Evolutionary conservation across 225 moss, liverwort and hornwort genomes (phyloP), one percentile per base, ranked within the genome.

Genomic region (Neckera pumila): DNA sequence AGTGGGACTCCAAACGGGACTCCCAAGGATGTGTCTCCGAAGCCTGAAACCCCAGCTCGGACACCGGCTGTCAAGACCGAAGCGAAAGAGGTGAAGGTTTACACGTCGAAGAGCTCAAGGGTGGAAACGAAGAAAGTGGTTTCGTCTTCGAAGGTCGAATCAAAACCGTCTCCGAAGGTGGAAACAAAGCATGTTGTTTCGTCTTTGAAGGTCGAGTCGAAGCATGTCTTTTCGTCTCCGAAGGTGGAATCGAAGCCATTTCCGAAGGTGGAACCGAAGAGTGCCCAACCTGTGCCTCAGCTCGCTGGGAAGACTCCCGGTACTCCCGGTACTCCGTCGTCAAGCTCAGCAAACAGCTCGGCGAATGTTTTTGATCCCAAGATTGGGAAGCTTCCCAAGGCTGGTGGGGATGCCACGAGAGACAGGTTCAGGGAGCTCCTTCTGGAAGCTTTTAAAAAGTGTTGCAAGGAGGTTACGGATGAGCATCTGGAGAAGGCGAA

Each of bases 351-450:
- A 85, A 89, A 90, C 72, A 89, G 87, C 85, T 87, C 89, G 74
- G 90, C 92, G 83, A 90, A 88, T 89, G 87, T 73, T 27, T 89
- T 90, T 76, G 93, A 90, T 66, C 85, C 88, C 40, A 94, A 92
- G 78, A 82, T 94, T 80, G 93, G 91, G 38, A 91, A 88, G 36
- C 88, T 97, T 60, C 92, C 92, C 10, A 98, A 96, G 86, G 88
- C 95, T 71, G 92, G 92, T 12, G 96, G 94, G 38, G 96, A 96
- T 88, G 49, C 89, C 26, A 89, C 93, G 31, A 92, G 98, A 76
- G 98, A 98, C 87, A 95, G 76, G 88, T 84, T 96, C 47, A 91
- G 96, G 87, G 97, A 95, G 69, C 86, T 93, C 23, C 82, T 98
- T 82, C 83, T 92, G 57, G 97, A 94, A 64, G 92, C 93, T 12